These are phyloP conservation scores for Cadophora gregata DNA, from an alignment of 2,329 filamentous ascomycete species.

Conservation along the genomic window DNA sequence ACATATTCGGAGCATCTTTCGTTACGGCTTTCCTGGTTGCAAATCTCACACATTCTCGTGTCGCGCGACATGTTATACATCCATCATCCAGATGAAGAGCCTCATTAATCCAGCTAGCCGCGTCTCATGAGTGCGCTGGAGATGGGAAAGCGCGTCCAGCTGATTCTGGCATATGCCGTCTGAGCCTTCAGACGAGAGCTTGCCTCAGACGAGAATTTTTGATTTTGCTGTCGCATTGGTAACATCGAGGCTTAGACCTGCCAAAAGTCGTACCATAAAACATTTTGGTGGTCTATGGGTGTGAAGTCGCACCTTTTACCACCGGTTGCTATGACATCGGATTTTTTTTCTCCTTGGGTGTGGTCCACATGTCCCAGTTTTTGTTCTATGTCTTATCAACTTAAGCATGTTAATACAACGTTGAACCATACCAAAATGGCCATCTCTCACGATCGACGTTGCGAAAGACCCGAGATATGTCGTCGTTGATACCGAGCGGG, in stretches of 20 bases:
- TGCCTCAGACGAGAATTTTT: constrained; percentile 15
- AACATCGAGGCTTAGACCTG: constrained; percentile 22
- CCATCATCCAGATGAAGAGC: constrained; percentile 1
- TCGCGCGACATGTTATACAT: not conserved
- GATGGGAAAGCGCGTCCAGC: not conserved
- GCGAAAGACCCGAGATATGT: constrained; percentile 30
- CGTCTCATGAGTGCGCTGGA: not conserved
- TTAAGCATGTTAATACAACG: constrained; percentile 23
- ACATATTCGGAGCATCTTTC: constrained; percentile 15
- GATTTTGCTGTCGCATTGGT: constrained; percentile 21
- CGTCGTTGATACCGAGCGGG: constrained; percentile 37
- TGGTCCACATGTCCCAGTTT: not conserved
- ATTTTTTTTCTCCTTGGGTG: not conserved
- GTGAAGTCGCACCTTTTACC: constrained; percentile 1
- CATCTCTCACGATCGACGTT: constrained; percentile 34
- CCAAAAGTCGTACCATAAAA: not conserved
- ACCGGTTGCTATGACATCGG: not conserved
- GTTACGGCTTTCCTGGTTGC: constrained; percentile 15
- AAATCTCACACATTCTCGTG: constrained; percentile 18
- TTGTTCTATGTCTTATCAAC: constrained; percentile 25
- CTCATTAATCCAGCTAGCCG: constrained; percentile 5
- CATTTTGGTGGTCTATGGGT: not conserved
- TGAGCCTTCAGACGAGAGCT: constrained; percentile 7
- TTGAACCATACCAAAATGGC: constrained; percentile 23
- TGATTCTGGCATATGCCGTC: not conserved